Evolutionary conservation across 345 rosid species (phyloP), one percentile per base, ranked within the genome.

Genomic region (Corchorus capsularis): DNA sequence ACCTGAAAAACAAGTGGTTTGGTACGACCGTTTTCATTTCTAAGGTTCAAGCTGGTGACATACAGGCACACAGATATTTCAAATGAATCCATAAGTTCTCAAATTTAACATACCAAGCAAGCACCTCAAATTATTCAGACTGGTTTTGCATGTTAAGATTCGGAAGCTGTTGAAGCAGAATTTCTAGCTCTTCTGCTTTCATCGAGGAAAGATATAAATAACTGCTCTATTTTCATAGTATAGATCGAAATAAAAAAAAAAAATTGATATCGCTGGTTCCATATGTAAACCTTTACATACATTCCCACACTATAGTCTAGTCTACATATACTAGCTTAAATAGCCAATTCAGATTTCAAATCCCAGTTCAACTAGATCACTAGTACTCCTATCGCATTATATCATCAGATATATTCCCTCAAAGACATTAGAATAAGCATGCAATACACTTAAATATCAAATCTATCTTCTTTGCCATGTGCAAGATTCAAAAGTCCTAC

Each of bases 371-470:
- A 45, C 47, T 45, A 5, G 47, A 5, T 45, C 9, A 8, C 9
- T 8, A 45, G 15, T 53, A n/a, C 56, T 53, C 56, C 56, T 14
- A 53, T 4, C 1, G 3, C 55, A 10, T 13, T 13, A 53, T 11
- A 53, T 53, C 17, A 53, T 53, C 56, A 2, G 2, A 53, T 17
- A 13, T 53, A 53, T 53, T 5, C 19, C 16, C 19, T 53, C 56
- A 53, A 17, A 53, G 56, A 34, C 34, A 69, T 41, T 65, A 7
- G 11, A 53, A 6, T 41, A 35, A 20, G 14, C 32, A 22, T 57
- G 37, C 47, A 60, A 61, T 19, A 15, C 9, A 56, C 27, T 79
- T 52, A 78, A 81, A 74, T 79, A 78, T 63, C 12, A 27, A 54
- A 39, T 16, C 50, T 14, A 32, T 45, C 47, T 45, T 45, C 13